Base-by-base conservation (phyloP, 495 filamentous ascomycete species). In the Trichoderma asperelloides region DNA sequence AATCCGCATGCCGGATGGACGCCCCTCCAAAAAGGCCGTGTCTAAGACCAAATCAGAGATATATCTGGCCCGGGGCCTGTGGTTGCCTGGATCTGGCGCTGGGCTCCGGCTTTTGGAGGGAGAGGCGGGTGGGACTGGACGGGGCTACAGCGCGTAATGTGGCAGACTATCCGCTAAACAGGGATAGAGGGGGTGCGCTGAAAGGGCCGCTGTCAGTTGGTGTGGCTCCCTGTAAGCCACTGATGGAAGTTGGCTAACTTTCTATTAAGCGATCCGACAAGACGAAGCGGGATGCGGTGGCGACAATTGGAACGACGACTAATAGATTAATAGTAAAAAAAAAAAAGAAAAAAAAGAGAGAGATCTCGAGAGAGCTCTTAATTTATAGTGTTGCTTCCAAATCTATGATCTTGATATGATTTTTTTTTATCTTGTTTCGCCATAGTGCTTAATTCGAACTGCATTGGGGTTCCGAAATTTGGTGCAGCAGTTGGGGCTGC, bases 31-130 rank as follows among this genome's bases (percentile, higher is more conserved):
- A 13, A 23, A 13, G 11, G 11, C 49, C n/a, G 13, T 28, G 55
- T 60, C 25, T 60, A 27, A 27, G 25, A 27, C 55, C 55, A 60
- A 30, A 30, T 25, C 55, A 60, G 55, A 30, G 9, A 30, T 30
- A 37, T 25, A 16, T 60, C 23, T 60, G 55, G 25, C 16, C 33
- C 30, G 15, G 16, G 25, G 55, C 55, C 55, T 60, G 55, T 33
- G 9, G 55, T 30, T 60, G 55, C 55, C 55, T 60, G 55, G 55
- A 60, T 60, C 55, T 27, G 55, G 55, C 55, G 55, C 55, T 23
- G 33, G 33, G 47, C n/a, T 51, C 47, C 47, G 47, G 47, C 47
- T 60, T 25, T 15, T 57, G 49, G 49, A 57, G 27, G 25, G 55
- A 12, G 55, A 13, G 55, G 11, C 11, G 12, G 11, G 25, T 30